Conservation (phyloP, 768 basidiomycete genomes). For the Scleroderma bovista region DNA sequence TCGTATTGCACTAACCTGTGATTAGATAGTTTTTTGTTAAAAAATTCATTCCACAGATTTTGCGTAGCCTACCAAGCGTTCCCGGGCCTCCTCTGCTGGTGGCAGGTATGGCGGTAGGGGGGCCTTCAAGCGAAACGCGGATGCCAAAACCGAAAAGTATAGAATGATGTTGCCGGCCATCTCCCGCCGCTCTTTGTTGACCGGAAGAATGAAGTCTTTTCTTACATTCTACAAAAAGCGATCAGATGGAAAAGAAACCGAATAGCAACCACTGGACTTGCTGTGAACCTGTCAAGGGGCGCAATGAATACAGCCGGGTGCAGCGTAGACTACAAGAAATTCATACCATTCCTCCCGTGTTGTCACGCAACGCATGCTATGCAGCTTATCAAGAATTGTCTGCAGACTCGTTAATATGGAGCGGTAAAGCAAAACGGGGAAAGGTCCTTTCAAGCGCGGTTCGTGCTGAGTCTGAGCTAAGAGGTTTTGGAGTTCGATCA, state of each 20-base stretch:
- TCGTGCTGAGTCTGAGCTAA: slow-evolving; percentile 88
- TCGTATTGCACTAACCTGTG: slow-evolving; percentile 78
- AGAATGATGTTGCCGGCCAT: slow-evolving; percentile 96
- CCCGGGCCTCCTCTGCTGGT: slow-evolving; percentile 81
- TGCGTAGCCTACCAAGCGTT: slow-evolving; percentile 55
- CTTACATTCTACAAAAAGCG: slow-evolving; percentile 56
- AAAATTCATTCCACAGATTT: background rate
- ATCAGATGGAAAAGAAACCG: background rate
- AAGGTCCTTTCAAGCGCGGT: slow-evolving; percentile 92
- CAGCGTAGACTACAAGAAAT: background rate
- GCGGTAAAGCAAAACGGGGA: slow-evolving; percentile 82
- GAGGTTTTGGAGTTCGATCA: slow-evolving; percentile 82
- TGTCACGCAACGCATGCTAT: slow-evolving; percentile 97
- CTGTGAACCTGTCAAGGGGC: slow-evolving; percentile 59
- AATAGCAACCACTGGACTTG: slow-evolving; percentile 26
- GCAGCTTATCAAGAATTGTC: slow-evolving; percentile 81
- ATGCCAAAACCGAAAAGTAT: slow-evolving; percentile 74
- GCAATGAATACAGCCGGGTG: slow-evolving; percentile 7
- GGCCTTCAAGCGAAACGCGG: slow-evolving; percentile 78
- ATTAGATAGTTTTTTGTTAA: background rate
- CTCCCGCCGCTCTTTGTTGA: slow-evolving; percentile 83
- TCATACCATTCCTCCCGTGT: slow-evolving; percentile 88
- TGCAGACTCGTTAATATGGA: slow-evolving; percentile 78
- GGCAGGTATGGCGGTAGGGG: slow-evolving; percentile 97
- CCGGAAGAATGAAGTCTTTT: slow-evolving; percentile 84